These are phyloP conservation scores for Tulasnella sp. DNA, from an alignment of 768 basidiomycete genomes.

Conservation along the genomic window DNA sequence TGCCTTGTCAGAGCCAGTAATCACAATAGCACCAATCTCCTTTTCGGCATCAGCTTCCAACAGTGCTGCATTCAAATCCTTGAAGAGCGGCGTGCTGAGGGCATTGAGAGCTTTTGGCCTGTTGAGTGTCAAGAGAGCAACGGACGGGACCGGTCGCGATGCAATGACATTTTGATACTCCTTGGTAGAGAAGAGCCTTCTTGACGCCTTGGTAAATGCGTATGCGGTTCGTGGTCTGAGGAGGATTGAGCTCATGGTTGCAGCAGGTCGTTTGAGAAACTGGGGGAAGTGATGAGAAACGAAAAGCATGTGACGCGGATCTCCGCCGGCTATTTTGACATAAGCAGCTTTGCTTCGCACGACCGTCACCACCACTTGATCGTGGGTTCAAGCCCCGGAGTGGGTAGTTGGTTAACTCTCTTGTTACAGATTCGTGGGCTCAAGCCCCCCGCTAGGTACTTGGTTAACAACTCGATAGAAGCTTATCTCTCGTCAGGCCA, in stretches of 20 bases:
- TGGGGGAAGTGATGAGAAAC: not conserved
- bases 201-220: not conserved
- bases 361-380: not conserved
- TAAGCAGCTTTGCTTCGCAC: not conserved
- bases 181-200: not conserved
- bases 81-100: slow-evolving; percentile 62
- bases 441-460: too few species aligned
- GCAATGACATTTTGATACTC: slow-evolving; percentile 14
- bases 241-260: slow-evolving; percentile 12
- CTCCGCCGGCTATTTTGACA: not conserved
- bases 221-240: not conserved
- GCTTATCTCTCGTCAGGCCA: too few species aligned
- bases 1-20: slow-evolving; percentile 40
- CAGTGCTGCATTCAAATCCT: slow-evolving; percentile 36
- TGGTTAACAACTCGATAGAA: too few species aligned
- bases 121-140: slow-evolving; percentile 70
- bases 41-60: slow-evolving; percentile 32
- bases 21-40: slow-evolving; percentile 36
- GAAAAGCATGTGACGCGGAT: not conserved
- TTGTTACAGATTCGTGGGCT: too few species aligned
- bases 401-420: too few species aligned
- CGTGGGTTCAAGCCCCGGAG: too few species aligned
- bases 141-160: slow-evolving; percentile 32
- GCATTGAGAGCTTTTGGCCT: slow-evolving; percentile 88
- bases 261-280: not conserved